A percentile compares a stretch with the other conserved stretches of the same genome.
Conservation (phyloP, 805 yeast genomes). For the Candida succiphila region DNA sequence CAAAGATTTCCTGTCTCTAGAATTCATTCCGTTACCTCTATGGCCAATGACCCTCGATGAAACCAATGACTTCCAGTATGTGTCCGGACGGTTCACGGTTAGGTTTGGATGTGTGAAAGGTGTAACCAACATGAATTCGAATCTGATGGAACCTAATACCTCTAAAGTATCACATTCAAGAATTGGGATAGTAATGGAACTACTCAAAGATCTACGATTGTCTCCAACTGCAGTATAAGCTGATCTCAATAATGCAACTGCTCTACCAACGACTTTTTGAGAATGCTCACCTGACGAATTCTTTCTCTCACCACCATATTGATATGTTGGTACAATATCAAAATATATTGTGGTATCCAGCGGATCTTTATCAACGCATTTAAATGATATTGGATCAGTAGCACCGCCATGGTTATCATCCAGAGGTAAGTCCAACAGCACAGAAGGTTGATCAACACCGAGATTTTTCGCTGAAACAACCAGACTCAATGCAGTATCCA, state of each 20-base stretch:
- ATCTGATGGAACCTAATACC: constrained; percentile 65
- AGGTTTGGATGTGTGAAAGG: constrained; percentile 67
- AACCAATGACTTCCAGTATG: constrained; percentile 87
- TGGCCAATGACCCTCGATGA: constrained; percentile 92
- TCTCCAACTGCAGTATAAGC: constrained; percentile 60
- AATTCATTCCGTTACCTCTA: constrained; percentile 88
- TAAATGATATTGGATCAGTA: constrained; percentile 70
- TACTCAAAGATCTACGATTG: constrained; percentile 56
- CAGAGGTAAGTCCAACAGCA: constrained; percentile 67
- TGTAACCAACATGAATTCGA: constrained; percentile 62
- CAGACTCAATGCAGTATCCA: constrained; percentile 80
- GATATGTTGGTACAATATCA: constrained; percentile 87
- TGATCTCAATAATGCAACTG: constrained; percentile 60
- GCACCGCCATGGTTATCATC: constrained; percentile 65
- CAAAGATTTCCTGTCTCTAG: constrained; percentile 57
- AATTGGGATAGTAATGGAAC: constrained; percentile 62
- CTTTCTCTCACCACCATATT: constrained; percentile 22
- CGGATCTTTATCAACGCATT: constrained; percentile 37
- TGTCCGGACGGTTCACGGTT: constrained; percentile 56
- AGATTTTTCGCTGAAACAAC: constrained; percentile 38
- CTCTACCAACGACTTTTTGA: constrained; percentile 62
- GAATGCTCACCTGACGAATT: constrained; percentile 14
- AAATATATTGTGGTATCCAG: constrained; percentile 55
- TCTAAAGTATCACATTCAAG: constrained; percentile 64
- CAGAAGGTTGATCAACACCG: constrained; percentile 43